Base-by-base conservation (phyloP, 805 yeast genomes). In the Saccharomycopsis sp. region DNA sequence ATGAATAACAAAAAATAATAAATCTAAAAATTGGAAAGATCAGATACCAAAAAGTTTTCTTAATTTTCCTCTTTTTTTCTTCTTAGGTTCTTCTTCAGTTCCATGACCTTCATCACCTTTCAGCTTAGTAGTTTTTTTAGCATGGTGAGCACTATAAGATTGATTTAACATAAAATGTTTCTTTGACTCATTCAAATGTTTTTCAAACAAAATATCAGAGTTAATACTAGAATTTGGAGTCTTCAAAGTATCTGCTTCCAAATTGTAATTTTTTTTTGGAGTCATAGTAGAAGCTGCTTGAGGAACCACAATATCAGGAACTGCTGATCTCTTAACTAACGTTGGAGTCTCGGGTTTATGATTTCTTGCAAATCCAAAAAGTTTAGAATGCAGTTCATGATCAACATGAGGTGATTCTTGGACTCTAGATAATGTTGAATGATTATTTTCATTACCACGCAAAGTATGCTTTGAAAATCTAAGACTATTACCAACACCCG, bases 121-220 rank as follows among this genome's bases (percentile, higher is more conserved):
- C n/a, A 18, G 8, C 15, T 34, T 34, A 8, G 17, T 9, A 8
- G 18, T 12, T 17, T 34, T 35, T 25, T 35, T 35, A 8, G 9
- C 10, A 35, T 35, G 38, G 30, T 39, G 41, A 14, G 31, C 31
- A 29, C 27, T 29, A 27, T 29, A 27, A 4, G 33, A 18, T 26
- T 40, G 47, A 18, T 17, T 37, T 8, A 36, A 29, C 21, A 40
- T 19, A 23, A 39, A 42, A 23, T 40, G 42, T 18, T 45, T 35
- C 37, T 45, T 45, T 14, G 44, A 40, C 30, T 45, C 49, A 9
- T 37, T 37, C 36, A 45, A 45, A 31, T 45, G 49, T 19, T 42
- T 32, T 21, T 45, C 46, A 32, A 45, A 45, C 20, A 45, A 34
- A n/a, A 42, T 31, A 26, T 45, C 49, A 5, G 49, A 45, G 18